phyloP scores from a whole-genome alignment of 257 asterid species.

The Prunella vulgaris region DNA sequence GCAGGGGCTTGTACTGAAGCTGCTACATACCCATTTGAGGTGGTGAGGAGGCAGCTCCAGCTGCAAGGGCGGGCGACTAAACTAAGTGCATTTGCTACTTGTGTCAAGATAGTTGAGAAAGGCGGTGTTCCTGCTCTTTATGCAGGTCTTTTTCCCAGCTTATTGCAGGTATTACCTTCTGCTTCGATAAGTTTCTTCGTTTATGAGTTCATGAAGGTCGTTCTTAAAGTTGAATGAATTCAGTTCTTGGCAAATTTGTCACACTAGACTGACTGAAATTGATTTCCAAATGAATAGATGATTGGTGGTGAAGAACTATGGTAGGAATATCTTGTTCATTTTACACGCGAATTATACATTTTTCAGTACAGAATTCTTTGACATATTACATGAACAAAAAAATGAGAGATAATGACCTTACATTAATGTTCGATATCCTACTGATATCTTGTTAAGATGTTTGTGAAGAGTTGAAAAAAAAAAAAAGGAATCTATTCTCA shows the following conservation, averaged over 20 bases:
- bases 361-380: not conserved
- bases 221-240: slow-evolving; percentile 71
- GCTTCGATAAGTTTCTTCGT: slow-evolving; percentile 91
- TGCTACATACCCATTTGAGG: slow-evolving; percentile 94
- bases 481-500: too few relatives aligned
- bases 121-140: slow-evolving; percentile 92
- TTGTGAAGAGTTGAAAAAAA: not conserved
- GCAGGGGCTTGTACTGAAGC: slow-evolving; percentile 99
- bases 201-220: slow-evolving; percentile 90
- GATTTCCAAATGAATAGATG: slow-evolving; percentile 3
- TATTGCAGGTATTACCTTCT: slow-evolving; percentile 97
- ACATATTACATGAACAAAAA: not conserved
- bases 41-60: slow-evolving; percentile 90
- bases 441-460: not conserved
- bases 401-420: not conserved
- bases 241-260: slow-evolving; percentile 7
- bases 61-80: slow-evolving; percentile 75
- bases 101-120: slow-evolving; percentile 61
- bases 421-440: not conserved
- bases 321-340: not conserved
- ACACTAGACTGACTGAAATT: slow-evolving; percentile 3
- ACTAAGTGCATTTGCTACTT: slow-evolving; percentile 63
- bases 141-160: slow-evolving; percentile 91
- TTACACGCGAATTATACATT: not conserved
- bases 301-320: slow-evolving; percentile 15